phyloP scores from a whole-genome alignment of 345 rosid genomes.

The thale cress (Arabidopsis thaliana) region DNA sequence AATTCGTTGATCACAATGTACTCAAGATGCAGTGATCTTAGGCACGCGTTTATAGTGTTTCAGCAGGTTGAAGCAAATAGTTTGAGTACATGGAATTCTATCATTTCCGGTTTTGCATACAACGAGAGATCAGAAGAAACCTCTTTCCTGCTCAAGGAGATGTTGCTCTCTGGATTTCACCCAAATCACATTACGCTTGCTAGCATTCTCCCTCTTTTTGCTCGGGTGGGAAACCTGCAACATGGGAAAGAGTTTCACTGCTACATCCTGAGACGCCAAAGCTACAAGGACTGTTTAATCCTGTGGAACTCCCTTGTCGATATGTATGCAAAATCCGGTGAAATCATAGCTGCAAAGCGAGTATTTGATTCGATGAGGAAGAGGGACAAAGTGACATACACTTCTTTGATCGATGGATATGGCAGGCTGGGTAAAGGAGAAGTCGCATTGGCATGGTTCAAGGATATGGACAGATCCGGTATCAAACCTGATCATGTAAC shows the following conservation, averaged over 20 bases:
- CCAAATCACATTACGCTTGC: slow-evolving; percentile 77
- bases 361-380: slow-evolving; percentile 61
- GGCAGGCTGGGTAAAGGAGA: slow-evolving; percentile 67
- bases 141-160: slow-evolving; percentile 56
- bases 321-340: slow-evolving; percentile 76
- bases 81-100: slow-evolving; percentile 73
- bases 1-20: slow-evolving; percentile 79
- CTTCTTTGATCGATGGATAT: slow-evolving; percentile 76
- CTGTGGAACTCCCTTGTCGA: slow-evolving; percentile 76
- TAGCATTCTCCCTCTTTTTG: slow-evolving; percentile 70
- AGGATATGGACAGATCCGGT: slow-evolving; percentile 55
- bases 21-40: slow-evolving; percentile 64
- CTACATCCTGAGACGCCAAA: slow-evolving; percentile 59
- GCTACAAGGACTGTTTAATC: slow-evolving; percentile 51
- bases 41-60: slow-evolving; percentile 57
- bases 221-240: slow-evolving; percentile 67
- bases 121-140: slow-evolving; percentile 60
- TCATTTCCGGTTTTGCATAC: slow-evolving; percentile 65
- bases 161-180: slow-evolving; percentile 62
- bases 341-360: slow-evolving; percentile 55
- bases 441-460: slow-evolving; percentile 54
- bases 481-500: slow-evolving; percentile 76
- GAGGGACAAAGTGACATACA: slow-evolving; percentile 77
- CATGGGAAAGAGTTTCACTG: slow-evolving; percentile 80
- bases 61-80: slow-evolving; percentile 48